These are phyloP conservation scores for Tetradesmus obliquus DNA, from an alignment of 139 green algal species.

Conservation along the genomic window DNA sequence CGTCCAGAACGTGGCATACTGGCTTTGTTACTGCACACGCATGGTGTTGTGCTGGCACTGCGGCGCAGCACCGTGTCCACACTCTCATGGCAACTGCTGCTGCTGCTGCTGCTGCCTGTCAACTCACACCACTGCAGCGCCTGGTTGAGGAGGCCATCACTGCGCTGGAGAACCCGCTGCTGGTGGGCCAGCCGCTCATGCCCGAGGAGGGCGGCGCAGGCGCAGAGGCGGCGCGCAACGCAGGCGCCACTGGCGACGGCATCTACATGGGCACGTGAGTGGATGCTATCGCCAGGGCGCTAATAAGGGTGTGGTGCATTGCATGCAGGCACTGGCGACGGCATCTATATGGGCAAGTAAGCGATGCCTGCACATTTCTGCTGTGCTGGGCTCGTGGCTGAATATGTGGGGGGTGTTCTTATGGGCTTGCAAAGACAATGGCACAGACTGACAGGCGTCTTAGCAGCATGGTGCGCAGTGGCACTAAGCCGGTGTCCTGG, in stretches of 20 bases:
- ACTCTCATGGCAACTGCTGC: not conserved
- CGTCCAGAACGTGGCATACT: no score
- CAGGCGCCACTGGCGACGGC: slow-evolving; percentile 34
- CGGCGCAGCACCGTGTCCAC: not conserved
- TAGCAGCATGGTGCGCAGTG: no score
- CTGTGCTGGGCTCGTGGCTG: no score
- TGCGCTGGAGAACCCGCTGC: slow-evolving; percentile 78
- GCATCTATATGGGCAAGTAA: slow-evolving; percentile 82
- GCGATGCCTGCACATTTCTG: not conserved
- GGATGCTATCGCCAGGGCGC: not conserved
- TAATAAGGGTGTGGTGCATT: no score
- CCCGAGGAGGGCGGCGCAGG: slow-evolving; percentile 46
- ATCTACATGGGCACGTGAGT: slow-evolving; percentile 83
- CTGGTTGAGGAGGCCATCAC: slow-evolving; percentile 64
- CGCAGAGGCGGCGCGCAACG: slow-evolving; percentile 8
- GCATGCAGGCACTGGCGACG: slow-evolving; percentile 7
- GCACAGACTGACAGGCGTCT: no score
- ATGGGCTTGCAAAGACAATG: no score
- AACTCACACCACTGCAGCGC: slow-evolving; percentile 1
- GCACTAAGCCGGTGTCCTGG: no score
- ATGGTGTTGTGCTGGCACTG: no score
- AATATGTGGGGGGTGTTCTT: no score
- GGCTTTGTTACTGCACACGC: no score
- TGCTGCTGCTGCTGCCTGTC: not conserved
- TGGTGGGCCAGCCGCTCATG: slow-evolving; percentile 81